These are phyloP conservation scores for Musa beccarii DNA, from an alignment of 176 grass and related monocot species.

Conservation along the genomic window DNA sequence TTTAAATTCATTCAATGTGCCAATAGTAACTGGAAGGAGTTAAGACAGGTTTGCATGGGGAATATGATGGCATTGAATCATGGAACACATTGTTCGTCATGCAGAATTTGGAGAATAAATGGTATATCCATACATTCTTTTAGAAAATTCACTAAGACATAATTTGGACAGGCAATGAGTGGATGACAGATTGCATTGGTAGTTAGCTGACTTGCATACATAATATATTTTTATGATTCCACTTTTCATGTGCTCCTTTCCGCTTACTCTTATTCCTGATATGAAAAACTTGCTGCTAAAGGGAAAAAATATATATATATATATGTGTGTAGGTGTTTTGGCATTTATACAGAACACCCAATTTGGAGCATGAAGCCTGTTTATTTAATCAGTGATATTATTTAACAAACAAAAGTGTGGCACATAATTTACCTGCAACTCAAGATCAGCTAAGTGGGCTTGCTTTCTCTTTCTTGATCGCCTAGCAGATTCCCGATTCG, in stretches of 20 bases:
- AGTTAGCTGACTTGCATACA: too few species aligned
- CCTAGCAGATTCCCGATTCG: conserved; percentile 74
- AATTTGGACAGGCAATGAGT: not conserved
- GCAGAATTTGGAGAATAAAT: not conserved
- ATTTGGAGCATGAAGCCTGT: not conserved
- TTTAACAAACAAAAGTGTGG: not conserved
- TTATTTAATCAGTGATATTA: not conserved
- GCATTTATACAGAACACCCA: not conserved
- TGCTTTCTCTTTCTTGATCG: conserved; percentile 92
- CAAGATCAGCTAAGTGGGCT: conserved; percentile 66
- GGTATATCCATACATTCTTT: too few species aligned
- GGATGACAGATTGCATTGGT: not conserved
- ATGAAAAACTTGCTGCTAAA: too few species aligned
- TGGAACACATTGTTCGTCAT: not conserved
- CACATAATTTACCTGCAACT: conserved; percentile 49
- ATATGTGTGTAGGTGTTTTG: too few species aligned
- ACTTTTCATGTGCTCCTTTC: too few species aligned
- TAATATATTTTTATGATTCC: too few species aligned
- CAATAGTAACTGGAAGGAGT: not conserved
- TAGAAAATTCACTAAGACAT: not conserved
- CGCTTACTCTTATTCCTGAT: too few species aligned
- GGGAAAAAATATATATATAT: too few species aligned
- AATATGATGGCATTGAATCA: not conserved
- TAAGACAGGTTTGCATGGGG: not conserved
- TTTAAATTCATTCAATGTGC: too few species aligned